Base-by-base conservation (phyloP, 352 stramenopile species). In the Phytophthora pseudosyringae region DNA sequence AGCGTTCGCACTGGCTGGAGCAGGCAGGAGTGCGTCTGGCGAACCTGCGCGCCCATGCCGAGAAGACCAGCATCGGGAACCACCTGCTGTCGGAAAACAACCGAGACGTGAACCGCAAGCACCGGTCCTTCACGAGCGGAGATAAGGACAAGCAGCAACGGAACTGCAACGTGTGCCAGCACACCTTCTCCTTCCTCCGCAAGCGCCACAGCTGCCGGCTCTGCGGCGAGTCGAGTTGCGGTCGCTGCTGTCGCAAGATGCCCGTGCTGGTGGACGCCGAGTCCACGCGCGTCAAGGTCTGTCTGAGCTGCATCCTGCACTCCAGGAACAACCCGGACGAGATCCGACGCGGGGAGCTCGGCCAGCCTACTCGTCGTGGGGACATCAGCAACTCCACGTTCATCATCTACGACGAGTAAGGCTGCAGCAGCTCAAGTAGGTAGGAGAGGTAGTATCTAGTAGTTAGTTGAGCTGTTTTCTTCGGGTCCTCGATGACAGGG, bases 141-240 rank as follows among this genome's bases (percentile, higher is more conserved):
- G 73, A 85, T 41, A 78, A 75, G 49, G 66, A 73, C 47, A 75
- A 75, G 61, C 71, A 73, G 55, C 72, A 62, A 65, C 72, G 64
- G 53, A 67, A 85, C 47, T 93, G 84, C 71, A 83, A 67, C 18
- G 72, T 94, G 31, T 94, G 86, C 56, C 78, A 89, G 16, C 58
- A 76, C 10, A 46, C 69, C 25, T 94, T 94, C 62, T 88, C 81
- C 28, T 90, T 94, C 53, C 69, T 93, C 26, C 83, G 86, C 47
- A 90, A 88, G 55, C 82, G 86, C 28, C 80, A 94, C 71, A 81
- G 76, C 67, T 94, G 86, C 61, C 84, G 83, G 6, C 68, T 93
- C 28, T 94, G 86, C 48, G 83, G 83, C 10, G 85, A 90, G 46
- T 65, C 81, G 11, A 83, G 64, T 15, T 94, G 86, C 46, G 79